Percentiles rank a stretch among this genome's conserved stretches.
Conservation (phyloP, 2,329 filamentous ascomycete genomes). For the Botryotinia narcissicola region DNA sequence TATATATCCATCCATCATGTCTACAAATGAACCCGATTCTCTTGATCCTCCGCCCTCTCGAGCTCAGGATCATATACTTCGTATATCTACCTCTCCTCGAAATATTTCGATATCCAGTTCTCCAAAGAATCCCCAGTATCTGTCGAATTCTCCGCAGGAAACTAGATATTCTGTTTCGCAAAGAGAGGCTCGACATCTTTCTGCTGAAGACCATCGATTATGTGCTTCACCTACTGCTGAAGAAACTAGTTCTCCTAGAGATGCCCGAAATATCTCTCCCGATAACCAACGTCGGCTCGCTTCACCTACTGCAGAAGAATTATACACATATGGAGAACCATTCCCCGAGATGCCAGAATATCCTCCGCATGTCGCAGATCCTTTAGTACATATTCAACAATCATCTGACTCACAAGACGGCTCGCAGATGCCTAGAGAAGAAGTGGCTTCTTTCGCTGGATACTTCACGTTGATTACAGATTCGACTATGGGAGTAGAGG, state of each 20-base stretch:
- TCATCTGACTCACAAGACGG: constrained; percentile 9
- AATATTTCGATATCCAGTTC: neutral
- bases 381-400: constrained; percentile 10
- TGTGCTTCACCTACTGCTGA: constrained; percentile 4
- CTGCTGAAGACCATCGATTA: neutral
- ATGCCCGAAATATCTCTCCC: neutral
- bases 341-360: constrained; percentile 2
- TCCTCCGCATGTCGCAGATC: neutral
- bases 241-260: neutral
- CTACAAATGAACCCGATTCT: constrained; percentile 9
- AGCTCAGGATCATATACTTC: neutral
- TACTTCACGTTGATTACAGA: constrained; percentile 87
- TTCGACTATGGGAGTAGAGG: constrained; percentile 41
- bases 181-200: neutral
- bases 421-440: neutral
- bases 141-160: constrained; percentile 7
- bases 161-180: neutral
- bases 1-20: constrained; percentile 11
- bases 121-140: neutral
- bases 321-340: constrained; percentile 12
- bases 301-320: constrained; percentile 4
- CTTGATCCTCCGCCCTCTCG: constrained; percentile 1
- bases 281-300: neutral
- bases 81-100: neutral
- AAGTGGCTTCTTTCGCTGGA: constrained; percentile 56